Percentiles rank a stretch among this genome's conserved stretches.
These are phyloP conservation scores for Ustilago tritici DNA, from an alignment of 1,284 basidiomycete genomes.

Conservation along the genomic window DNA sequence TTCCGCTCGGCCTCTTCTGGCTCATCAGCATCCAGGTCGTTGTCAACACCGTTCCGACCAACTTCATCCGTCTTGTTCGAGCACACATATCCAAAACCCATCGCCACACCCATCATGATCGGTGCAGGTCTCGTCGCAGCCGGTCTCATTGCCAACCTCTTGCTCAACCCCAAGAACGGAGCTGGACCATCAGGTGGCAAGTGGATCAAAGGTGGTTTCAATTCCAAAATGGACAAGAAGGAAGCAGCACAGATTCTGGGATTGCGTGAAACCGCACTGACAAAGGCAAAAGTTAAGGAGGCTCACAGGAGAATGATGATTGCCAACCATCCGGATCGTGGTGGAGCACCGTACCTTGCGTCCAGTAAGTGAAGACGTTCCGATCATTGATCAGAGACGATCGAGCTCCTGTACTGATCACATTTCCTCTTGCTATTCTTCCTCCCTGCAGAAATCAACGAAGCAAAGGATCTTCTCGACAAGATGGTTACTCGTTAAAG, in stretches of 20 bases:
- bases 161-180: conserved; percentile 69
- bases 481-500: conserved; percentile 58
- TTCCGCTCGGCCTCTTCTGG: conserved; percentile 2
- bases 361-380: conserved; percentile 74
- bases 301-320: conserved; percentile 70
- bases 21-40: conserved; percentile 20
- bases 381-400: background rate
- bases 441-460: conserved; percentile 64
- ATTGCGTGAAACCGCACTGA: conserved; percentile 72
- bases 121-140: conserved; percentile 61
- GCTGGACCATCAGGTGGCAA: conserved; percentile 75
- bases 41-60: conserved; percentile 52
- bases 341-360: conserved; percentile 95
- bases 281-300: conserved; percentile 67
- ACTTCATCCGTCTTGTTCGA: conserved; percentile 41
- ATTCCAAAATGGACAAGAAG: conserved; percentile 91
- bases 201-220: conserved; percentile 94
- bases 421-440: background rate
- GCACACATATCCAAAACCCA: conserved; percentile 41
- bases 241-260: conserved; percentile 93
- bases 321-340: conserved; percentile 91
- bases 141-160: conserved; percentile 58
- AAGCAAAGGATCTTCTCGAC: conserved; percentile 68
- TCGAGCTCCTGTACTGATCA: background rate
- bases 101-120: conserved; percentile 61